Evolutionary conservation across 257 asterid species (phyloP), one percentile per base, ranked within the genome.

Genomic region (Solanum sitiens): DNA sequence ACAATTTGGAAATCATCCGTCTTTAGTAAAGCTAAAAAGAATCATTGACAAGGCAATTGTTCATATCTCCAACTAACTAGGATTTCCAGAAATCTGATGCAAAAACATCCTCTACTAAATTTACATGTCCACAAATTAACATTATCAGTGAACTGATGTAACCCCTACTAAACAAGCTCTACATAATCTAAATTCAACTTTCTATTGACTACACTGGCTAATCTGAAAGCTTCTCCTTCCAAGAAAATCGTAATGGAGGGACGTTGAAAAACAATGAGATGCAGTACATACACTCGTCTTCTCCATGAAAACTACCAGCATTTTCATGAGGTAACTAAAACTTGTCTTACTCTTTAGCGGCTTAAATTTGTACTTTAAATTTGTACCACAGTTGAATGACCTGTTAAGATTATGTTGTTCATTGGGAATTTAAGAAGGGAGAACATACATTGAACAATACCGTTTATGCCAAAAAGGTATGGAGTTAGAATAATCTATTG

Each of bases 201-300:
- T 79, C 90, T 90, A 87, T 82, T 32, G 63, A 72, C 91, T 89
- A 87, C 65, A 40, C 39, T 72, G 85, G 50, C 90, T 86, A 90
- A 77, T 25, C 87, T 87, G 79, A 83, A 76, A 85, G 83, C 30
- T 39, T 65, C 33, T n/a, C 33, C 33, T 65, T n/a, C 32, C 72
- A 65, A 65, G 33, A 11, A 65, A 10, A 65, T n/a, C n/a, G 72
- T 65, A 65, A 65, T 35, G 74, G 89, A 70, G 70, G 65, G 83
- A 59, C 50, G 21, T 44, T 67, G 21, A 86, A 53, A 27, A 59
- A 68, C 42, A 71, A 83, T 84, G 71, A 37, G 65, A 73, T 21
- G 87, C 87, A 71, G 56, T 80, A 80, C 86, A 80, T 89, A 84
- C 72, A 70, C 87, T 53, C n/a, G 20, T 75, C 25, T 39, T 32